Base-by-base conservation (phyloP, 768 basidiomycete species). In the Calocera cornea region DNA sequence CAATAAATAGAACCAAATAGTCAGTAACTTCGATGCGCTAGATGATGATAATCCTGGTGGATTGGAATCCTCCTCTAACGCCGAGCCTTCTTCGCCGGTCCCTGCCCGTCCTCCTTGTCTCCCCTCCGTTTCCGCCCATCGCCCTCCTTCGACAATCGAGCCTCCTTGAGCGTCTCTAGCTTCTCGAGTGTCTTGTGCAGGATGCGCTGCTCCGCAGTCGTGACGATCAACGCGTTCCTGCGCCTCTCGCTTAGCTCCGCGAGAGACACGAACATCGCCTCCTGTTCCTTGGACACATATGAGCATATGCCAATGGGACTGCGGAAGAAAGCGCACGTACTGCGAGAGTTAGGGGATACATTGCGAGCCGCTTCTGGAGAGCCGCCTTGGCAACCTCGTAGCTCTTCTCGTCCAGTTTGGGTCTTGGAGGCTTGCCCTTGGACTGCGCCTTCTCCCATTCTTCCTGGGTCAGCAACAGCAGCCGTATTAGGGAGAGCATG, bases 401-500 rank as follows among this genome's bases (percentile, higher is more conserved):
- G 1, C 83, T 74, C 2, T 77, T 75, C 0, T 68, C 68, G 65
- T 88, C 86, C 1, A 83, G 47, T 68, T 83, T 88, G 0, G 88
- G 83, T 74, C 89, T 91, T 0, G 94, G 92, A 0, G 87, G 82
- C 72, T 86, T 89, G 34, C 83, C 81, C 74, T 88, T 93, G 16
- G 77, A 75, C 60, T 78, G 79, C 1, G 81, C 77, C 67, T 82
- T 86, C 41, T 79, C 78, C 84, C 87, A 92, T 63, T 89, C 87
- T 1, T 77, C 72, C 1, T 79, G 70, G 1, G 82, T 71, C 17
- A 88, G 77, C 8, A 84, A 76, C 27, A 94, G 82, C 22, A 94
- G 77, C 8, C 84, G 83, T 65, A 82, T 79, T 49, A 94, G 82
- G 0, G 89, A 86, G 29, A 88, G 73, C 40, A 93, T 75, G 17